Conservation (phyloP, 2,329 filamentous ascomycete species). For the Pseudogymnoascus sp. region DNA sequence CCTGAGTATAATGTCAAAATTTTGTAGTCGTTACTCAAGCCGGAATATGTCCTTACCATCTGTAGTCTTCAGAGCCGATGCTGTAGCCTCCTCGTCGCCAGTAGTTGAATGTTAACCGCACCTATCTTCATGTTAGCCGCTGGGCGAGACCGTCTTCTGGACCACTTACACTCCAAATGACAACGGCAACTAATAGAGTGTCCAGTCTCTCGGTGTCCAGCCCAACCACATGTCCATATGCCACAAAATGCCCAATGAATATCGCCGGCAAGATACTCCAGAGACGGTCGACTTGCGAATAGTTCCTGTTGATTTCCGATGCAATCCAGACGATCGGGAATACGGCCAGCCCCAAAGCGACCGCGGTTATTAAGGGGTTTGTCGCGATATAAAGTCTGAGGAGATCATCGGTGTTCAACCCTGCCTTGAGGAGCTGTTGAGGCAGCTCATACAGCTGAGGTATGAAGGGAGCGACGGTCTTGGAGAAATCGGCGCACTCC, state of each 20-base stretch:
- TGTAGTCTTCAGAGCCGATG: slow-evolving; percentile 87
- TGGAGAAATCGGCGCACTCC: slow-evolving; percentile 70
- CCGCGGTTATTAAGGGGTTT: slow-evolving; percentile 73
- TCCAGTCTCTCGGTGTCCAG: slow-evolving; percentile 65
- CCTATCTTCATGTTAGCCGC: slow-evolving; percentile 36
- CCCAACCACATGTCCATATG: slow-evolving; percentile 74
- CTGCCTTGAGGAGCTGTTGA: slow-evolving; percentile 51
- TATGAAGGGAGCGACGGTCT: slow-evolving; percentile 68
- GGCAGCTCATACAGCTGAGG: slow-evolving; percentile 65
- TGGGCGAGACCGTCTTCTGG: background rate
- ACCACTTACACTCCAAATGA: slow-evolving; percentile 68
- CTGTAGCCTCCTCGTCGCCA: slow-evolving; percentile 90
- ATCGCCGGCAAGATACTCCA: slow-evolving; percentile 87
- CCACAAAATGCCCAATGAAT: slow-evolving; percentile 75
- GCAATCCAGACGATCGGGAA: slow-evolving; percentile 64
- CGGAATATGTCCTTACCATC: slow-evolving; percentile 51
- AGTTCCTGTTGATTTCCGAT: slow-evolving; percentile 85
- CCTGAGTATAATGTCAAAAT: background rate
- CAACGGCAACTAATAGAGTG: slow-evolving; percentile 61
- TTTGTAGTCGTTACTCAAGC: slow-evolving; percentile 1
- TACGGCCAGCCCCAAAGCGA: slow-evolving; percentile 66
- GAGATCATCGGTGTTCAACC: slow-evolving; percentile 54
- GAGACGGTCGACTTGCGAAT: slow-evolving; percentile 88
- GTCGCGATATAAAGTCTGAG: slow-evolving; percentile 70
- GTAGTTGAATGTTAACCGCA: slow-evolving; percentile 89